Percentiles rank a stretch among this genome's conserved stretches.
These are phyloP conservation scores for Podosphaera aphanis DNA, from an alignment of 2,329 filamentous ascomycete genomes.

Conservation along the genomic window DNA sequence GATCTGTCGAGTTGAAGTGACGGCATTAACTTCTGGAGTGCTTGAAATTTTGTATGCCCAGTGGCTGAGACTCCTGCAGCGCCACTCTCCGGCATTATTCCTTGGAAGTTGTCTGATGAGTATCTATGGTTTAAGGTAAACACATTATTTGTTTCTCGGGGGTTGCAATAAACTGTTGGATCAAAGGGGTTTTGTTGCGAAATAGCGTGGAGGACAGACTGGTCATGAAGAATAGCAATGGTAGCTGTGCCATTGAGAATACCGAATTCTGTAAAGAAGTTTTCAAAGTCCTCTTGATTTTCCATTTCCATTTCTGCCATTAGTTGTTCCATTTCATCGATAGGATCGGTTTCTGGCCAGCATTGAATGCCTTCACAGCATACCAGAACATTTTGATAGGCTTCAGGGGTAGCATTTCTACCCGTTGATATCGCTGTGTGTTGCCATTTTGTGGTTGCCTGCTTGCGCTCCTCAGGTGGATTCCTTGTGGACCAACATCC, in stretches of 20 bases:
- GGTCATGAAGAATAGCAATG: neutral
- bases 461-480: neutral
- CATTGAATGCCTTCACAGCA: neutral
- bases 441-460: neutral
- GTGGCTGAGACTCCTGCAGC: neutral
- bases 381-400: neutral
- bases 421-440: neutral
- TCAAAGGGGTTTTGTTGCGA: conserved; percentile 1
- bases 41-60: neutral
- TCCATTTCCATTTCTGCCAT: neutral
- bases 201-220: neutral
- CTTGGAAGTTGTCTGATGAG: neutral
- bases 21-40: neutral
- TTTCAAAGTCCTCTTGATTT: neutral
- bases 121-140: conserved; percentile 1
- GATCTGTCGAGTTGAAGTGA: neutral
- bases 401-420: neutral
- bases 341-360: neutral
- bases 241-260: neutral
- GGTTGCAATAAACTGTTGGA: neutral
- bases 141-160: neutral
- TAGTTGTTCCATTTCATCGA: conserved; percentile 1
- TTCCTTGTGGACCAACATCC: neutral
- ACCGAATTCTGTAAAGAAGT: neutral
- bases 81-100: conserved; percentile 1